Base-by-base conservation (phyloP, 1,139 yeast species). In the Nematodospora anomalae region DNA sequence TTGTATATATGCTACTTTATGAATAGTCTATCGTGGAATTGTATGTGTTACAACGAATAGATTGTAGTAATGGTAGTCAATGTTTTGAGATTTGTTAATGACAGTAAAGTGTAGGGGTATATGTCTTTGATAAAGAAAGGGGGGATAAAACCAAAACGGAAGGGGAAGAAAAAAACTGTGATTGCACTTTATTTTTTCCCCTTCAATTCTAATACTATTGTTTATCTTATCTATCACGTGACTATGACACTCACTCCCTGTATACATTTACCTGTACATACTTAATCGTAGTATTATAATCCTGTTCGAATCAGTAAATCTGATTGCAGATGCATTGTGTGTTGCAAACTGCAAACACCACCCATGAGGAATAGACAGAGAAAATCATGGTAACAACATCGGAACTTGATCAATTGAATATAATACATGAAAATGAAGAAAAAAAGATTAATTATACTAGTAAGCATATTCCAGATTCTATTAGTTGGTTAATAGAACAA, bases 371-470 rank as follows among this genome's bases (percentile, higher is more conserved):
- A n/a, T n/a, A n/a, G n/a, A n/a, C n/a, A n/a, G n/a, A n/a, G 21
- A 3, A 16, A 26, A 21, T 25, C 14, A 42, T 43, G 47, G 46
- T 45, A 7, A 43, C 44, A 8, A 29, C 43, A 3, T 39, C 43
- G 6, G 41, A 42, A 18, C 22, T 42, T 4, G 36, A 42, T 14
- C 29, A 30, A 11, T 26, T 41, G 15, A 37, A 42, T 14, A 30
- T 21, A 9, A 15, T 35, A 16, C 33, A 38, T 26, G 34, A 35
- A 5, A 35, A 32, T 20, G 30, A 32, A 8, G 41, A 41, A 10
- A 29, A 32, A 15, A 16, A 30, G 11, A 25, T 21, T 8, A 23
- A 23, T 12, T 25, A 28, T 16, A 4, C 28, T 1, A 36, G 20
- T 7, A 35, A 20, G 8, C 30, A 25, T 13, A 29, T 32, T 10